phyloP scores from a whole-genome alignment of 2,329 filamentous ascomycete species.

The Calonectria pseudoreteaudii region DNA sequence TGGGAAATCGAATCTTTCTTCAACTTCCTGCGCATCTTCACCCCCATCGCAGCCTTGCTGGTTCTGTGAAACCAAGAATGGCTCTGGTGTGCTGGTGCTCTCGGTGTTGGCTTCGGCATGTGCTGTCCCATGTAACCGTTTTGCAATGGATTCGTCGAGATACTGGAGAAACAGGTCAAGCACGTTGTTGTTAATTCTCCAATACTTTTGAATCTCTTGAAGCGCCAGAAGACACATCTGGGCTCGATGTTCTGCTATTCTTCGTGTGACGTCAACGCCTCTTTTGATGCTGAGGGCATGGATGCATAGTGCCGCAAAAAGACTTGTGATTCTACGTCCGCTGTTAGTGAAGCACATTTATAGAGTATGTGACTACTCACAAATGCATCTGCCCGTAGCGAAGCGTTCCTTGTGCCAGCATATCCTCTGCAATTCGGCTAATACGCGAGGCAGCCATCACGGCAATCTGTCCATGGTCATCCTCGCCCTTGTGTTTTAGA shows the following conservation, averaged over 20 bases:
- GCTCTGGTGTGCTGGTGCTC: not conserved
- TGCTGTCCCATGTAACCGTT: conserved; percentile 44
- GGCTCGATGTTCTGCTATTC: conserved; percentile 52
- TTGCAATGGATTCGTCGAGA: conserved; percentile 52
- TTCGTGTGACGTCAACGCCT: conserved; percentile 46
- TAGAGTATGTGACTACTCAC: conserved; percentile 32
- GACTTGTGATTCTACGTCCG: conserved; percentile 47
- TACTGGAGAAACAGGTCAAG: conserved; percentile 53
- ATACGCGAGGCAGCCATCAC: conserved; percentile 49
- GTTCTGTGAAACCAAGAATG: not conserved
- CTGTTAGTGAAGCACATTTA: not conserved
- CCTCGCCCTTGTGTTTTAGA: conserved; percentile 40
- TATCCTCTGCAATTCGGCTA: conserved; percentile 53
- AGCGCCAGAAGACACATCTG: conserved; percentile 53
- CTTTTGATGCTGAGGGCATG: conserved; percentile 51
- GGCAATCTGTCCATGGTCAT: conserved; percentile 45
- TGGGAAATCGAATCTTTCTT: conserved; percentile 21
- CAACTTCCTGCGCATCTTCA: not conserved
- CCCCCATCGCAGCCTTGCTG: not conserved
- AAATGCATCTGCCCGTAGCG: conserved; percentile 54
- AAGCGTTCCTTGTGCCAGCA: conserved; percentile 48
- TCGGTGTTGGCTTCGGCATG: conserved; percentile 21
- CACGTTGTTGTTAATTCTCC: conserved; percentile 54
- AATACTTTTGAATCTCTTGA: conserved; percentile 54
- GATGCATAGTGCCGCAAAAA: conserved; percentile 53